Evolutionary conservation across 2,329 filamentous ascomycete genomes (phyloP).

Genomic region (Sporothrix sp.): DNA sequence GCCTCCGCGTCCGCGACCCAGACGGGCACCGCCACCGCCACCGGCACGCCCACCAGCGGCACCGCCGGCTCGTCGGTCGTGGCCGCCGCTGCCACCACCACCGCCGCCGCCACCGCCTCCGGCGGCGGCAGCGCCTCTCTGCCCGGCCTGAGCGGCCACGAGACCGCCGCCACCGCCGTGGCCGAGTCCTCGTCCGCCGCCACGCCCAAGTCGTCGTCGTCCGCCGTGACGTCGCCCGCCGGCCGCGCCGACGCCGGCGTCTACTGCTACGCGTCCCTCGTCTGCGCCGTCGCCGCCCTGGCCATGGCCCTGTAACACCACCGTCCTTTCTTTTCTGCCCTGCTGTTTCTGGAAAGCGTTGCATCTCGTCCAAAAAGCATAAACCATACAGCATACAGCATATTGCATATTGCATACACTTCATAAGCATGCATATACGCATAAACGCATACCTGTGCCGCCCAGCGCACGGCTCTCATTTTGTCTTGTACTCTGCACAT

Average conservation of each 20-base stretch:
- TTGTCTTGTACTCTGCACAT: too few relatives aligned
- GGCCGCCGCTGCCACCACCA: constrained; percentile 17
- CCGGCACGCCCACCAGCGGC: neutral
- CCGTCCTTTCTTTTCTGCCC: neutral
- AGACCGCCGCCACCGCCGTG: constrained; percentile 24
- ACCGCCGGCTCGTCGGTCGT: neutral
- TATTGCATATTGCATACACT: neutral
- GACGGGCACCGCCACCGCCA: neutral
- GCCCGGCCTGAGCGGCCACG: constrained; percentile 29
- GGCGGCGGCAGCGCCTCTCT: constrained; percentile 12
- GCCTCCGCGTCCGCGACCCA: neutral
- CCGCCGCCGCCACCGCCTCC: constrained; percentile 10
- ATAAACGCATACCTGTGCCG: too few relatives aligned
- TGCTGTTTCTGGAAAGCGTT: neutral
- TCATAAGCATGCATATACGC: neutral
- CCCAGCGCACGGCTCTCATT: neutral
- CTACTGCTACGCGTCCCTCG: constrained; percentile 16
- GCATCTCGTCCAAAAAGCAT: too few relatives aligned
- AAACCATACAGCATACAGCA: neutral
- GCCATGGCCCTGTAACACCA: constrained; percentile 18
- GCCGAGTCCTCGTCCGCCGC: constrained; percentile 18
- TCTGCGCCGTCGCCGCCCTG: constrained; percentile 21
- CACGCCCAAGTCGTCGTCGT: constrained; percentile 17
- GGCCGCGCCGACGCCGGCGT: constrained; percentile 19
- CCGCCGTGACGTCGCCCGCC: constrained; percentile 20